Percentiles rank a stretch among this genome's conserved stretches.
phyloP scores from a whole-genome alignment of 2,329 filamentous ascomycete genomes.

The Lizonia empirigonia region DNA sequence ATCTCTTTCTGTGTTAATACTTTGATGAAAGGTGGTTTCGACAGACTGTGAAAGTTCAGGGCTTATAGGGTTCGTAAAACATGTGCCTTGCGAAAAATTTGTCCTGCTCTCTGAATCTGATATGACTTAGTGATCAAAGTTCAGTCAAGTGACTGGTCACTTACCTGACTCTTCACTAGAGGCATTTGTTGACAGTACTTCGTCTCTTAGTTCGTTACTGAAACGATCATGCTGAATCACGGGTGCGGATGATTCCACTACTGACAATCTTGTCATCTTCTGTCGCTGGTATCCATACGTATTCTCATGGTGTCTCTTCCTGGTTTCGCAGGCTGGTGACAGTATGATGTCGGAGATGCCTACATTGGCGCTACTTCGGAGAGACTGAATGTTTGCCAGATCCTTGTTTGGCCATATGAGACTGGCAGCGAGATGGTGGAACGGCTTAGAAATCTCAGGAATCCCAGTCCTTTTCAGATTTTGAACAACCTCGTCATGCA shows the following conservation, averaged over 20 bases:
- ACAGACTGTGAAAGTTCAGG: neutral
- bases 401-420: neutral
- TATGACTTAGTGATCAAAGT: neutral
- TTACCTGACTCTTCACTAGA: neutral
- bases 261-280: neutral
- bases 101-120: neutral
- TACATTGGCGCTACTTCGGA: neutral
- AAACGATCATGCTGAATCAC: neutral
- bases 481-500: neutral
- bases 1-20: neutral
- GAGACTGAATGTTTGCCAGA: neutral
- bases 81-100: neutral
- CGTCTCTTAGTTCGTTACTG: neutral
- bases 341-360: neutral
- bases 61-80: neutral
- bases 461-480: neutral
- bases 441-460: neutral
- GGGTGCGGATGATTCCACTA: neutral
- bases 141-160: neutral
- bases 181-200: neutral
- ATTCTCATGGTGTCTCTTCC: neutral
- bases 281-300: neutral
- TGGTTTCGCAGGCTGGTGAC: neutral
- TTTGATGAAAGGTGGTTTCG: neutral
- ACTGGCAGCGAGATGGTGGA: neutral